Conservation (phyloP, 805 yeast genomes). For the Ogataea corticis region DNA sequence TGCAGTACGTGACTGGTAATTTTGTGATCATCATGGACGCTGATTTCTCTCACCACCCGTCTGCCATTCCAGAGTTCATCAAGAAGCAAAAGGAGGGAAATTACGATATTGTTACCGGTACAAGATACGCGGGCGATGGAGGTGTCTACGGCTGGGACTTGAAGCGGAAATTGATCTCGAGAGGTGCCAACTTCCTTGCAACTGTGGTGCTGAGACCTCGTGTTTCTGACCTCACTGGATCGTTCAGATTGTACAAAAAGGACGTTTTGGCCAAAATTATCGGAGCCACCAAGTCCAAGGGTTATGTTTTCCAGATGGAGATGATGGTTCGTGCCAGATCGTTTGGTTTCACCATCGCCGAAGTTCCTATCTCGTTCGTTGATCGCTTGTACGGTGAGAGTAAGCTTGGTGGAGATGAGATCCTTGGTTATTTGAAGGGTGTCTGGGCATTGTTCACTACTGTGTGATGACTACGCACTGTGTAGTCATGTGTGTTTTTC, state of each 20-base stretch:
- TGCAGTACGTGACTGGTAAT: constrained; percentile 69
- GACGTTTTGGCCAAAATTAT: constrained; percentile 66
- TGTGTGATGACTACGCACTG: constrained; percentile 38
- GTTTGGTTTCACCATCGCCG: constrained; percentile 72
- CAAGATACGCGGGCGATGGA: constrained; percentile 78
- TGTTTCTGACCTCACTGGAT: constrained; percentile 75
- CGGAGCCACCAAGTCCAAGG: constrained; percentile 68
- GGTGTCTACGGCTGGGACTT: constrained; percentile 86
- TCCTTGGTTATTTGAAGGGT: constrained; percentile 74
- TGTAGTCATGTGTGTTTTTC: no score
- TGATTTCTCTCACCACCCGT: constrained; percentile 80
- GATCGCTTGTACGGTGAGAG: constrained; percentile 79
- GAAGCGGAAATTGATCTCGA: constrained; percentile 71
- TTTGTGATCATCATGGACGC: constrained; percentile 83
- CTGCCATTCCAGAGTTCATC: constrained; percentile 75
- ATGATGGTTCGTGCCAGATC: constrained; percentile 82
- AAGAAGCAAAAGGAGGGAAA: constrained; percentile 54
- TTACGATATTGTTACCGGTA: constrained; percentile 53
- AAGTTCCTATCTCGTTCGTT: constrained; percentile 76
- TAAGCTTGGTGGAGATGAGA: constrained; percentile 79
- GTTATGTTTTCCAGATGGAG: constrained; percentile 86
- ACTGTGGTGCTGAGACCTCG: constrained; percentile 68
- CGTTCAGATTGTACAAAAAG: constrained; percentile 73
- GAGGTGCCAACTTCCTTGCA: constrained; percentile 82
- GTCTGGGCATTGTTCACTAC: constrained; percentile 68